Base-by-base conservation (phyloP, 805 yeast species). In the Monosporozyma aerobia region DNA sequence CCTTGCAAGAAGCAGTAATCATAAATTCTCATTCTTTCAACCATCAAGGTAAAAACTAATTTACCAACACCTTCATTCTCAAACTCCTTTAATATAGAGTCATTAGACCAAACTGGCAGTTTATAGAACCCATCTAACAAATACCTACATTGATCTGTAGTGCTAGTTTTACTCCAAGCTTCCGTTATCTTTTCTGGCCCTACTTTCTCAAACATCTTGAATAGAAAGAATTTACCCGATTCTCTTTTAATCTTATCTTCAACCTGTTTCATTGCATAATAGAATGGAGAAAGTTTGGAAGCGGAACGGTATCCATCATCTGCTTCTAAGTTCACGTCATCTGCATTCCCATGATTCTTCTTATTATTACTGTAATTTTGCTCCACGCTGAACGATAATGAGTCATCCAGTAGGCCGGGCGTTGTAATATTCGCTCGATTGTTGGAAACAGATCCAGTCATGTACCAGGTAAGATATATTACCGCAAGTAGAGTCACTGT, bases 11-110 rank as follows among this genome's bases (percentile, higher is more conserved):
- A 62, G 51, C 70, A 67, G 44, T 56, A 53, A 41, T 65, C 61
- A 52, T 57, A 67, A 19, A 62, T 53, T 52, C 71, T 57, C 55
- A 64, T 47, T 45, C 67, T 55, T 48, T 67, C 71, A 19, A 30
- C 47, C 41, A 35, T 44, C 19, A 49, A 30, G 7, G 32, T 32
- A 25, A 49, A 49, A 6, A 44, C 41, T n/a, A 49, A n/a, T 3
- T 13, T 29, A 14, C 51, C 51, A 3, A 49, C 10, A 2, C 33
- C 44, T 1, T 22, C 46, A n/a, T 49, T 33, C 13, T 43, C 51
- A 22, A 27, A 37, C 9, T 40, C 22, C 9, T 48, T 46, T 25
- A 30, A 37, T 3, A 45, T 30, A 7, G 37, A 16, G 5, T 14
- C 32, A 35, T 51, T 51, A 8, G 40, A 29, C 53, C 53, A 51